phyloP scores from a whole-genome alignment of 2,329 filamentous ascomycete genomes.

The Achaetomium macrosporum region DNA sequence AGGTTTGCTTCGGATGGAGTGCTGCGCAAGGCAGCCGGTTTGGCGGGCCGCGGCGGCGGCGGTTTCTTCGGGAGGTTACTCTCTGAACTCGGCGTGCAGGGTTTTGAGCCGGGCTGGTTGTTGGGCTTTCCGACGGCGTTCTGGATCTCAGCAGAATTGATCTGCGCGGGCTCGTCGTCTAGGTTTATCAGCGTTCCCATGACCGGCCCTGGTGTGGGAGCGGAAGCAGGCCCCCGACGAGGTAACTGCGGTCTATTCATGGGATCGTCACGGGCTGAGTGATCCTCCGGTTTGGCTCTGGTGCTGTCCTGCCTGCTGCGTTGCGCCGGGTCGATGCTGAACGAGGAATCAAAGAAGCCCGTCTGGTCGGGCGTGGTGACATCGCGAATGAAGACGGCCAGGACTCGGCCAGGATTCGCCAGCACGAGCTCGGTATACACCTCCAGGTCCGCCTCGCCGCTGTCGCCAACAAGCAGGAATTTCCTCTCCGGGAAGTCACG shows the following conservation, averaged over 20 bases:
- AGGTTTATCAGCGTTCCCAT: constrained; percentile 59
- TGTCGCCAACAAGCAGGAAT: constrained; percentile 91
- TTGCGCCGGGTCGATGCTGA: constrained; percentile 3
- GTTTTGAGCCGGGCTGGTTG: constrained; percentile 48
- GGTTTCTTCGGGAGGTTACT: constrained; percentile 28
- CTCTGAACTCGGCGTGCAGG: constrained; percentile 46
- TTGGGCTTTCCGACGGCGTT: constrained; percentile 9
- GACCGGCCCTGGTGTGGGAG: constrained; percentile 31
- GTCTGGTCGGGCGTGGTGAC: constrained; percentile 73
- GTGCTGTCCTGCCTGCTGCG: constrained; percentile 12
- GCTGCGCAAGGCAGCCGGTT: constrained; percentile 51
- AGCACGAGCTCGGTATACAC: constrained; percentile 92
- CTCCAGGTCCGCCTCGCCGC: constrained; percentile 92
- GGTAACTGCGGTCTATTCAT: constrained; percentile 30
- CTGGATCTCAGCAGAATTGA: constrained; percentile 17
- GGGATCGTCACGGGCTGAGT: constrained; percentile 19
- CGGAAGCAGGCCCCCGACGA: constrained; percentile 26
- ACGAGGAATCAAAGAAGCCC: constrained; percentile 66
- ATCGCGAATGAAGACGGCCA: constrained; percentile 90
- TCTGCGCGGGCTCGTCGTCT: constrained; percentile 45
- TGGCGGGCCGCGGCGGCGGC: constrained; percentile 51
- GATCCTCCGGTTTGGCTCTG: constrained; percentile 14
- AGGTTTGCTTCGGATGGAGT: constrained; percentile 29
- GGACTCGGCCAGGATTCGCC: constrained; percentile 73
- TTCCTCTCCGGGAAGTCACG: constrained; percentile 82